Evolutionary conservation across 2,329 filamentous ascomycete species (phyloP).

Genomic region (Colletotrichum nymphaeae): DNA sequence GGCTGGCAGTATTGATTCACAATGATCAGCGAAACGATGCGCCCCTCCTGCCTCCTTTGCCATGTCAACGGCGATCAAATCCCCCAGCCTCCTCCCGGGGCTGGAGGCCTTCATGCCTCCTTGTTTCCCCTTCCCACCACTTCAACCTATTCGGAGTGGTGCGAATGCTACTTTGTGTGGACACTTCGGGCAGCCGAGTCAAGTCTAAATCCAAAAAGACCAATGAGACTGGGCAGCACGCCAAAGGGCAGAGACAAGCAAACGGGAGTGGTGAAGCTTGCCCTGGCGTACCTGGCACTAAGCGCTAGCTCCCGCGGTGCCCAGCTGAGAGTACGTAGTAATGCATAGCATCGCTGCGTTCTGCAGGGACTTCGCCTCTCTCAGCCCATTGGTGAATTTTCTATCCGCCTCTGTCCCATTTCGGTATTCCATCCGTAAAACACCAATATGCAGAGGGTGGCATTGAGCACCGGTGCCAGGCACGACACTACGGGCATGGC

Average conservation of each 20-base stretch:
- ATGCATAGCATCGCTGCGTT: conserved; percentile 23
- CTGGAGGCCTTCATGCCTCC: not conserved
- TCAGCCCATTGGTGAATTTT: not conserved
- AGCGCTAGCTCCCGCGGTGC: conserved; percentile 23
- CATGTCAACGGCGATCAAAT: conserved; percentile 7
- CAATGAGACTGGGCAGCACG: not conserved
- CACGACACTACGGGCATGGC: not conserved
- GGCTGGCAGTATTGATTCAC: not conserved
- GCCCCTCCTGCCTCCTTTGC: not conserved
- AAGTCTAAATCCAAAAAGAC: not conserved
- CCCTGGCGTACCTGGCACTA: conserved; percentile 33
- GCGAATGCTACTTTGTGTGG: not conserved
- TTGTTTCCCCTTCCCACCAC: not conserved
- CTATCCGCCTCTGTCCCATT: not conserved
- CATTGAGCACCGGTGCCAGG: not conserved
- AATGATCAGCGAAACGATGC: conserved; percentile 18
- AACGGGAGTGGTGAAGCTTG: conserved; percentile 24
- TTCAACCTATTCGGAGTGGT: not conserved
- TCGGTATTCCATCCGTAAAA: not conserved
- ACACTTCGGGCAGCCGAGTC: not conserved
- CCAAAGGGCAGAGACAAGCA: not conserved
- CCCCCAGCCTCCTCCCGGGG: not conserved
- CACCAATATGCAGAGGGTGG: not conserved
- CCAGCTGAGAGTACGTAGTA: not conserved
- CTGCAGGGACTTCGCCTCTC: conserved; percentile 16